Conservation (phyloP, 2,329 filamentous ascomycete species). For the Penicillium sp. region DNA sequence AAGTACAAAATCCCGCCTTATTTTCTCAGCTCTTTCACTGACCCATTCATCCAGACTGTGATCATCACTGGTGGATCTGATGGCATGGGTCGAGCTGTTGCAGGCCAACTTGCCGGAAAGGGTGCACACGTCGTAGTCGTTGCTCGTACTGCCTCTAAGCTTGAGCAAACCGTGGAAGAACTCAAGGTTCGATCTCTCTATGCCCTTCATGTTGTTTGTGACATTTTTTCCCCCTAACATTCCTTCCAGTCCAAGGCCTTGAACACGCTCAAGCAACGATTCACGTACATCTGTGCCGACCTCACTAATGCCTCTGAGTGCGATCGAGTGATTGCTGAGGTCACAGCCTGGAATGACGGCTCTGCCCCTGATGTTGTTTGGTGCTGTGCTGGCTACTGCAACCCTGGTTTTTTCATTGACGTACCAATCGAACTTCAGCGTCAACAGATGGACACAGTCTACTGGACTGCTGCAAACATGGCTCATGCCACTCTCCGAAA, state of each 20-base stretch:
- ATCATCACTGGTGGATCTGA: constrained; percentile 90
- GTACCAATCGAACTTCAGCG: constrained; percentile 66
- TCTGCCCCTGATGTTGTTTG: constrained; percentile 80
- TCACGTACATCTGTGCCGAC: constrained; percentile 82
- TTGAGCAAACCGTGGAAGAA: constrained; percentile 67
- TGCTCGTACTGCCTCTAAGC: constrained; percentile 73
- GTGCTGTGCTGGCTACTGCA: constrained; percentile 78
- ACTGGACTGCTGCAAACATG: constrained; percentile 83
- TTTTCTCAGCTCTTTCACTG: constrained; percentile 2
- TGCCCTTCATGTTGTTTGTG: background rate
- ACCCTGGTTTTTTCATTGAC: constrained; percentile 76
- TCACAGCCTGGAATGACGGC: constrained; percentile 75
- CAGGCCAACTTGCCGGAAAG: constrained; percentile 72
- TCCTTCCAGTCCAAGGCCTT: constrained; percentile 62
- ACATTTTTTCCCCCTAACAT: constrained; percentile 16
- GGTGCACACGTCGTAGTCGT: constrained; percentile 87
- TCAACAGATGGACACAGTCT: constrained; percentile 89
- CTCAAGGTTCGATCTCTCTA: constrained; percentile 56
- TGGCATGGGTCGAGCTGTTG: constrained; percentile 81
- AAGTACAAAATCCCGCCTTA: constrained; percentile 25
- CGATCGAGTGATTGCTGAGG: constrained; percentile 67
- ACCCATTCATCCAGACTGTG: constrained; percentile 63
- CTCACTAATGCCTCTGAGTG: constrained; percentile 72
- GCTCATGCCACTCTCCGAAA: constrained; percentile 74
- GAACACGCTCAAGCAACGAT: constrained; percentile 68